Evolutionary conservation across 768 basidiomycete genomes (phyloP).

Genomic region (Naematelia aurantialba): DNA sequence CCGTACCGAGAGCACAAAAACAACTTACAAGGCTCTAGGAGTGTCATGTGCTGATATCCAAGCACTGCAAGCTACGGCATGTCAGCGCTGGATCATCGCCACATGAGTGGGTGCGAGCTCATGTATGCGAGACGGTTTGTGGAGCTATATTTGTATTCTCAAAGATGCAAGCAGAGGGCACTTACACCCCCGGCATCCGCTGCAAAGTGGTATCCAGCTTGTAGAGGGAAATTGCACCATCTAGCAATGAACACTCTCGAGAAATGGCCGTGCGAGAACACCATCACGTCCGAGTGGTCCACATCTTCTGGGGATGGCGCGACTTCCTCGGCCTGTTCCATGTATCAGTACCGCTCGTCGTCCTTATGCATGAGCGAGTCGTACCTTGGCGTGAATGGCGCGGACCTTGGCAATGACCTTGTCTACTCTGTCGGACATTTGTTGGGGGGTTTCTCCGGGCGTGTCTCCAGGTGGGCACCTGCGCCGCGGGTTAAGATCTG

Average conservation of each 20-base stretch:
- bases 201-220: conserved; percentile 61
- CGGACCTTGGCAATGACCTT: conserved; percentile 65
- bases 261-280: conserved; percentile 72
- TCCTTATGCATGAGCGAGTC: conserved; percentile 5
- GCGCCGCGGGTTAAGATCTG: conserved; percentile 2
- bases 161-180: conserved; percentile 9
- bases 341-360: neutral
- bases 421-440: conserved; percentile 78
- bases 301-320: conserved; percentile 31
- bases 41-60: conserved; percentile 74
- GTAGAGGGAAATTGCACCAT: conserved; percentile 66
- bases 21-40: conserved; percentile 62
- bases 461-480: conserved; percentile 66
- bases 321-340: conserved; percentile 28
- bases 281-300: conserved; percentile 63
- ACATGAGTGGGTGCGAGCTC: too few species aligned
- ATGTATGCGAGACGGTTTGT: too few species aligned
- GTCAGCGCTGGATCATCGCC: conserved; percentile 11
- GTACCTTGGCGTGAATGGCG: conserved; percentile 42
- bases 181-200: conserved; percentile 78
- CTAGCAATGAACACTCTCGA: conserved; percentile 72
- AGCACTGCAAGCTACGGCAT: conserved; percentile 64
- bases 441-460: conserved; percentile 70
- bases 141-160: too few species aligned
- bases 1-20: neutral